phyloP scores from a whole-genome alignment of 2,329 filamentous ascomycete genomes.

The Fusarium pseudocircinatum region DNA sequence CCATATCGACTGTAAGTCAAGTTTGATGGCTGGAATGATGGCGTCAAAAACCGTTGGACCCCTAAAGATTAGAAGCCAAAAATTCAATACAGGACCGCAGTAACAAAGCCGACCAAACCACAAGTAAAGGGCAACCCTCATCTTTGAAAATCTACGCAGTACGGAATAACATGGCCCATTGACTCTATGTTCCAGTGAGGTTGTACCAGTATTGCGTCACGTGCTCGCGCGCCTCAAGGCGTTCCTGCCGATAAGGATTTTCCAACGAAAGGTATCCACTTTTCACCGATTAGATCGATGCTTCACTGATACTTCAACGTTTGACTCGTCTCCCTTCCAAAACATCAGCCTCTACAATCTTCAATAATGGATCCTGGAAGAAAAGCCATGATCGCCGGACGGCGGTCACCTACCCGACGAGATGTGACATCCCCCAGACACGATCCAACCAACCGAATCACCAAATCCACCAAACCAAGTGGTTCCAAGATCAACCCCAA shows the following conservation, averaged over 20 bases:
- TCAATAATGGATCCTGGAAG: conserved; percentile 63
- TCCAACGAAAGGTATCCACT: conserved; percentile 7
- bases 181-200: too few relatives aligned
- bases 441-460: conserved; percentile 65
- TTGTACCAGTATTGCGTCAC: background rate
- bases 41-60: background rate
- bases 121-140: background rate
- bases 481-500: conserved; percentile 46
- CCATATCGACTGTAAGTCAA: background rate
- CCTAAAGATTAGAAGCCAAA: background rate
- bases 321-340: background rate
- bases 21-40: background rate
- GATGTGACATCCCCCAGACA: conserved; percentile 65
- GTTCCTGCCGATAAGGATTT: conserved; percentile 21
- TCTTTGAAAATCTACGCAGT: background rate
- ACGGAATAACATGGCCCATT: background rate
- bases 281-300: conserved; percentile 30
- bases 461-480: conserved; percentile 55
- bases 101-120: background rate
- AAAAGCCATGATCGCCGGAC: conserved; percentile 63
- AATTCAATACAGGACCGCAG: too few relatives aligned
- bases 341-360: conserved; percentile 1
- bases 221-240: background rate
- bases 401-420: conserved; percentile 54
- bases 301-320: background rate